Percentiles rank a stretch among this genome's conserved stretches.
These are phyloP conservation scores for Gomphus bonarii DNA, from an alignment of 1,284 basidiomycete species.

Conservation along the genomic window DNA sequence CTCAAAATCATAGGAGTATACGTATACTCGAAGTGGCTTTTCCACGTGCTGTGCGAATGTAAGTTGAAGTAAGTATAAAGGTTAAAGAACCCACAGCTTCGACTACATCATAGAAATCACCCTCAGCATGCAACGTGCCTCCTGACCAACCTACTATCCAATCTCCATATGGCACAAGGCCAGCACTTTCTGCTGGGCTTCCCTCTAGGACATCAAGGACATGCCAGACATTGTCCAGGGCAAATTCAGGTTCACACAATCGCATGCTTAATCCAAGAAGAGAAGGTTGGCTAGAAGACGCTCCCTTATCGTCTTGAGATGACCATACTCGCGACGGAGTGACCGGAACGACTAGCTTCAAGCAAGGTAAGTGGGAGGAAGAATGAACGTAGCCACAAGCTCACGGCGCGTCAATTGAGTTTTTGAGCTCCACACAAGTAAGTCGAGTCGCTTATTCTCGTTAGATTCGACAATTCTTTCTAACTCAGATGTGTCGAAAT, in stretches of 20 bases:
- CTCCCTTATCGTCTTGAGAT: constrained; percentile 27
- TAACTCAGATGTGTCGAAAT: constrained; percentile 63
- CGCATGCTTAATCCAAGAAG: constrained; percentile 88
- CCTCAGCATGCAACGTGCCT: constrained; percentile 84
- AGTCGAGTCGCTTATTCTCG: constrained; percentile 69
- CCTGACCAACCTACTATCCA: constrained; percentile 94
- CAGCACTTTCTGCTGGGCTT: constrained; percentile 86
- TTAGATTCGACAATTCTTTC: constrained; percentile 79
- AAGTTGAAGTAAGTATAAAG: constrained; percentile 9
- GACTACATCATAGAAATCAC: constrained; percentile 94
- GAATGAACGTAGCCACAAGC: constrained; percentile 19
- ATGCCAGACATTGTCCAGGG: constrained; percentile 94
- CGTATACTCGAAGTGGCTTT: constrained; percentile 86
- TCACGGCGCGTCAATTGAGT: constrained; percentile 73
- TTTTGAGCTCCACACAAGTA: constrained; percentile 91
- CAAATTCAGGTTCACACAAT: constrained; percentile 79
- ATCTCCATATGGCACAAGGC: constrained; percentile 81
- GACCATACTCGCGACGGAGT: constrained; percentile 82
- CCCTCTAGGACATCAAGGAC: constrained; percentile 95
- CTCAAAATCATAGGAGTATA: constrained; percentile 98
- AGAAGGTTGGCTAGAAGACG: constrained; percentile 46
- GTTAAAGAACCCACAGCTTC: constrained; percentile 57
- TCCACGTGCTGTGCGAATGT: constrained; percentile 65
- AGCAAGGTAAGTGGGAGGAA: constrained; percentile 3
- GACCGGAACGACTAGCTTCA: constrained; percentile 64